These are phyloP conservation scores for Tolypocladium inflatum DNA, from an alignment of 2,329 filamentous ascomycete species.

Conservation along the genomic window DNA sequence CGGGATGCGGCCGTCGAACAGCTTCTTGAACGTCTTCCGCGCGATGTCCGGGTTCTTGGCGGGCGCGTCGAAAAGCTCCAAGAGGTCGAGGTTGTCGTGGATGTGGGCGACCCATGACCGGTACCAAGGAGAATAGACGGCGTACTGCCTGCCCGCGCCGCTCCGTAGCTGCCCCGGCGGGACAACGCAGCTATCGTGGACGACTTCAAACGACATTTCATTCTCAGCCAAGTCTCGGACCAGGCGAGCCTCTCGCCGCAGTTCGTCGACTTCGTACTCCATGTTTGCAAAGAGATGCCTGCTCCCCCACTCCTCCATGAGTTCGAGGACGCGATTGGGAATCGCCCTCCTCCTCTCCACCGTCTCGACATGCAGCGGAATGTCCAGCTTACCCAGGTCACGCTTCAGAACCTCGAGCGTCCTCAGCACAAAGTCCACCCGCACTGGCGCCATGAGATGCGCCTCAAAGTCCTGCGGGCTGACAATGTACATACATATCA, in stretches of 20 bases:
- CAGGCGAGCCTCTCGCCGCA: constrained; percentile 65
- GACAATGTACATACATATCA: constrained; percentile 70
- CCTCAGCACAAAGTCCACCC: constrained; percentile 75
- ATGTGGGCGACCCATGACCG: constrained; percentile 65
- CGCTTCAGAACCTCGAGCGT: constrained; percentile 55
- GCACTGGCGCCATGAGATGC: constrained; percentile 61
- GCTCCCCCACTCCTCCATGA: constrained; percentile 63
- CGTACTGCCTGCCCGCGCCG: constrained; percentile 67
- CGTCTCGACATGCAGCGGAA: constrained; percentile 70
- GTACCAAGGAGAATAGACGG: constrained; percentile 80
- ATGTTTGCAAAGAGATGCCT: constrained; percentile 73
- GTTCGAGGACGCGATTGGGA: constrained; percentile 48
- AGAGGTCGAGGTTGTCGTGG: constrained; percentile 56
- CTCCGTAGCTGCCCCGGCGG: constrained; percentile 59
- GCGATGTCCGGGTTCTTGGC: constrained; percentile 21
- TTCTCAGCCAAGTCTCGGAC: constrained; percentile 50
- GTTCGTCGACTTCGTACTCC: constrained; percentile 87
- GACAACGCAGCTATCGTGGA: constrained; percentile 78
- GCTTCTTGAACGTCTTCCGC: constrained; percentile 33
- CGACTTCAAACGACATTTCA: constrained; percentile 58
- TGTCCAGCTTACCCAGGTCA: constrained; percentile 61
- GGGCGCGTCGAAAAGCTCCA: constrained; percentile 49
- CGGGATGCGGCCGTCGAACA: constrained; percentile 56
- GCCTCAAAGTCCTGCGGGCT: constrained; percentile 80
- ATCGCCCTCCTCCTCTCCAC: constrained; percentile 56